These are phyloP conservation scores for Aegilops bicornis DNA, from an alignment of 176 grass and related monocot species.

Conservation along the genomic window DNA sequence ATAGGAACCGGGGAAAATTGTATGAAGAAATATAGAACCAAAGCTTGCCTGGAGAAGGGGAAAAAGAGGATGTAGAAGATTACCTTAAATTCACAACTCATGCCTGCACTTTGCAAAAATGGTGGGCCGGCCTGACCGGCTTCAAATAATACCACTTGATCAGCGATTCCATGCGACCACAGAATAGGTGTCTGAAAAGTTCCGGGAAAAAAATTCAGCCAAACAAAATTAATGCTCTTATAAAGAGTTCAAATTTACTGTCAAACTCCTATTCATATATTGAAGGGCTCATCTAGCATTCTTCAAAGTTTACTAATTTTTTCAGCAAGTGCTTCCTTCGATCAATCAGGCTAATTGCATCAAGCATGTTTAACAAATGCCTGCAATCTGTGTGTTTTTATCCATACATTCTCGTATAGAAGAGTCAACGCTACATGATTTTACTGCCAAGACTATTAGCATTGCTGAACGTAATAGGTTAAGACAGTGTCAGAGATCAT, in stretches of 20 bases:
- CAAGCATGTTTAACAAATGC: neutral
- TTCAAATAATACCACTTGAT: slow-evolving; percentile 69
- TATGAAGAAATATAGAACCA: neutral
- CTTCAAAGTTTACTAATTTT: neutral
- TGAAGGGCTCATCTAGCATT: neutral
- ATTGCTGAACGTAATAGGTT: neutral
- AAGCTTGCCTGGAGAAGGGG: neutral
- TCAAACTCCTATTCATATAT: neutral
- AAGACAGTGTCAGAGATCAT: neutral
- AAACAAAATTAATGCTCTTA: neutral
- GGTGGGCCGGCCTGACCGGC: slow-evolving; percentile 78
- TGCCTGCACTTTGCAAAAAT: slow-evolving; percentile 68
- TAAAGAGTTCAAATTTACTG: neutral
- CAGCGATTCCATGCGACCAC: slow-evolving; percentile 88
- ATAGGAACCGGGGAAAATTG: neutral
- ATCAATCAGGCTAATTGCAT: neutral
- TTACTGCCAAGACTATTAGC: neutral
- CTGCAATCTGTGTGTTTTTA: neutral
- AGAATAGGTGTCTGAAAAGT: slow-evolving; percentile 76
- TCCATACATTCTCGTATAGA: neutral
- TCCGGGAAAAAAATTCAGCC: neutral
- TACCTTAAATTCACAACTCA: slow-evolving; percentile 89
- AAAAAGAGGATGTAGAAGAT: neutral
- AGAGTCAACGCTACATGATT: neutral
- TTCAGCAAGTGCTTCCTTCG: neutral